Evolutionary conservation across 192 early-diverging fungal genomes (phyloP), one percentile per base, ranked within the genome.

Genomic region (Chytriomyces confervae): DNA sequence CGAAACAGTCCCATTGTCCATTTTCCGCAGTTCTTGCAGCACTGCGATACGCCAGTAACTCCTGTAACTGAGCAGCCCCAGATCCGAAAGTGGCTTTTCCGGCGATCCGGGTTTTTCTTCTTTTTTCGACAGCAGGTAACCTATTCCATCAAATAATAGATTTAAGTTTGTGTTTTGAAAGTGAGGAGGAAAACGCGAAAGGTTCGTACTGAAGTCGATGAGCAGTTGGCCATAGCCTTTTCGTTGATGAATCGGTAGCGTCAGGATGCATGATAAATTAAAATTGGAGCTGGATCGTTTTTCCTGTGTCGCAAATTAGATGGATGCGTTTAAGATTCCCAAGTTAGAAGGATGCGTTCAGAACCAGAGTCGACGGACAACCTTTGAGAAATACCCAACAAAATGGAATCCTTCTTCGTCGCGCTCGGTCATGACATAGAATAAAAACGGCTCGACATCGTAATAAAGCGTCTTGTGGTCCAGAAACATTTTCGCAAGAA

Each of bases 401-500:
- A 97, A 91, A 27, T 91, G 89, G 53, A 67, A 79, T 7, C 85
- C 87, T 27, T 72, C 5, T 8, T 75, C 78, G 44, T 87, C 84
- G 16, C 81, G 80, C 66, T 91, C 90, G 7, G 91, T 92, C 70
- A 99, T 82, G 0, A 98, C 87, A 79, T 97, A 99, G 77, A 99
- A 99, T 20, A 95, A 78, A 75, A 98, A 99, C 5, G 92, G 88
- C 62, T 95, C 93, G 16, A 57, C 53, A 20, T 57, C 97, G 79
- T 96, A 99, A 70, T 94, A 98, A 13, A 99, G 85, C 0, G 96
- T 97, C 80, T 99, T 99, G 87, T 97, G 94, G 80, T 99, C 97
- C 61, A 99, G 81, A 83, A 98, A 99, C 80, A 96, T 86, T 80
- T 98, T 99, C 49, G 95, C 93, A 67, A 99, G 77, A 36, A 99